Evolutionary conservation across 352 stramenopile species (phyloP).

Genomic region (Phytopythium vexans): DNA sequence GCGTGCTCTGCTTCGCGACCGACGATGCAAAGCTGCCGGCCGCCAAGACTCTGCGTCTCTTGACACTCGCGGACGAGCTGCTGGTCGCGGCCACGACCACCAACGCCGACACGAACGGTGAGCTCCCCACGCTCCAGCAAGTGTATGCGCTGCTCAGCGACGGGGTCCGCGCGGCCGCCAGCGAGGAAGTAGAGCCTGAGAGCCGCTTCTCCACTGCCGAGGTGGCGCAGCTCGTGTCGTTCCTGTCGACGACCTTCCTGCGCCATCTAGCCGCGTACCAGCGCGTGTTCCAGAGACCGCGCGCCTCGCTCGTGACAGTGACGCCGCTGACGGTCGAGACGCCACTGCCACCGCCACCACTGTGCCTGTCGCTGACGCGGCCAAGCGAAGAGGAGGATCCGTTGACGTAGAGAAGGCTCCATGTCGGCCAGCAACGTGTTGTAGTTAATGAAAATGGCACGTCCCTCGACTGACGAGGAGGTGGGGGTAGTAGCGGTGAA

Average conservation of each 20-base stretch:
- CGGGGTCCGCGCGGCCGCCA: conserved; percentile 1
- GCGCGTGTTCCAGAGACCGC: conserved; percentile 30
- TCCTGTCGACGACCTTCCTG: conserved; percentile 72
- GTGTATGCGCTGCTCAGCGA: conserved; percentile 19
- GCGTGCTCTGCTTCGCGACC: conserved; percentile 55
- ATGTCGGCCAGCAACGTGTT: no score
- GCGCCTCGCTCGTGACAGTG: conserved; percentile 18
- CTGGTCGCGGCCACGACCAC: conserved; percentile 4
- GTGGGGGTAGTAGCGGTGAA: no score
- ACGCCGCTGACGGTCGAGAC: conserved; percentile 40
- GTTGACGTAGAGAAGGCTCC: no score
- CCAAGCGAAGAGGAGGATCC: background rate
- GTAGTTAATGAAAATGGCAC: no score
- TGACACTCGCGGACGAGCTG: conserved; percentile 49
- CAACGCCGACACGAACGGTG: conserved; percentile 1
- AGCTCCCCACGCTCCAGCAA: conserved; percentile 21
- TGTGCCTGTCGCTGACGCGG: conserved; percentile 19
- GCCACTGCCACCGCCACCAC: conserved; percentile 32
- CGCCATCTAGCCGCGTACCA: conserved; percentile 64
- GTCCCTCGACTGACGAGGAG: no score
- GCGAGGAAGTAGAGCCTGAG: background rate
- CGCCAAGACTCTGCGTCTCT: conserved; percentile 36
- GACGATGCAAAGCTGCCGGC: conserved; percentile 34
- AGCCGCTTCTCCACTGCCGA: conserved; percentile 29
- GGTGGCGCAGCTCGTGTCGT: conserved; percentile 56